Base-by-base conservation (phyloP, 345 rosid genomes). In the Gossypium bickii region DNA sequence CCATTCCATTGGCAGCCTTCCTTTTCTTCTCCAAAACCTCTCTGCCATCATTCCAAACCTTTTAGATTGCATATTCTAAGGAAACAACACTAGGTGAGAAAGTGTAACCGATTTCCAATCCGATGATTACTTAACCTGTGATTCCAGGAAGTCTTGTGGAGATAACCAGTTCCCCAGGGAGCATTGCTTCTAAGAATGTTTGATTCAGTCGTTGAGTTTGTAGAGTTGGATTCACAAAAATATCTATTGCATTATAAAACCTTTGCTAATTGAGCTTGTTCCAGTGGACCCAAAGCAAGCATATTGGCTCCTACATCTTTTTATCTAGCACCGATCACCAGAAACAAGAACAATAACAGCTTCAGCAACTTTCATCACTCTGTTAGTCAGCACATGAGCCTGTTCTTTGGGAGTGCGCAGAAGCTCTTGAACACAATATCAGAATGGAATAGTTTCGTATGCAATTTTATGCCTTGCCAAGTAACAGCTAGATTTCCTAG, bases 171-270 rank as follows among this genome's bases (percentile, higher is more conserved):
- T 90, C 90, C 2, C 94, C 93, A 1, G 90, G 85, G 55, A 88
- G 84, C 90, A 89, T 90, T 16, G 93, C 94, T 82, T 94, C 98
- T 73, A 94, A 79, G 69, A 87, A 82, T 2, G 97, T 94, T 53
- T 92, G 97, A 80, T 92, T 97, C 61, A 94, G 77, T 58, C 97
- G 97, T 70, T 90, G 97, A 71, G 98, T 94, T 67, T 97, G 84
- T 48, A 92, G 82, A 2, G 97, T 94, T 15, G 94, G 93, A 82
- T 94, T 92, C 67, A 87, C 87, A 71, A 94, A 94, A 71, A 90
- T 81, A 78, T 94, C 97, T 4, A 90, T 89, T 2, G 97, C 91
- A 68, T 88, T 87, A 64, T 90, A 94, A 86, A 94, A 92, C 12
- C 83, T 34, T 86, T 20, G 94, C 92, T 57, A 94, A 67, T 65